Evolutionary conservation across 1,284 basidiomycete genomes (phyloP).

Genomic region (Tilletia caries): DNA sequence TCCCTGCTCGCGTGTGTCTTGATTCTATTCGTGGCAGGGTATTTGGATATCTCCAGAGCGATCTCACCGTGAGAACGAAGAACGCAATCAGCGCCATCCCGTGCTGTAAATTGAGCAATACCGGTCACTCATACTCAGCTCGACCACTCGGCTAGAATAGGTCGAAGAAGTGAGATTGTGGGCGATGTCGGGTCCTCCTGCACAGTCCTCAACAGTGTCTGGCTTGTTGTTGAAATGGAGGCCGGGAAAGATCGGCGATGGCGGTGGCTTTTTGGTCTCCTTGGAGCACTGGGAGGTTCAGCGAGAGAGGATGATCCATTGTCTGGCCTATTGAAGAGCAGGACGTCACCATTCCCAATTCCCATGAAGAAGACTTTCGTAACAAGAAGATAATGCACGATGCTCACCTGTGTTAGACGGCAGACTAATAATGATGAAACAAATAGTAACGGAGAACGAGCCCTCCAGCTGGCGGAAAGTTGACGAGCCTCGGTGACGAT

Average conservation of each 20-base stretch:
- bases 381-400: background rate
- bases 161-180: conserved; percentile 39
- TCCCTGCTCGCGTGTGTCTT: conserved; percentile 26
- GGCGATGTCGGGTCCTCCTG: conserved; percentile 33
- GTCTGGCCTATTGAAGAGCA: conserved; percentile 24
- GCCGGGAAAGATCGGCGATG: conserved; percentile 37
- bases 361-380: too few relatives aligned
- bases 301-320: conserved; percentile 35
- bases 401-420: conserved; percentile 21
- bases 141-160: conserved; percentile 26
- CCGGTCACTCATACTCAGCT: conserved; percentile 16
- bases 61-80: conserved; percentile 23
- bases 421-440: conserved; percentile 47
- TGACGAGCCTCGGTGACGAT: conserved; percentile 42
- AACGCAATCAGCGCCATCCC: background rate
- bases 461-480: conserved; percentile 36
- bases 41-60: conserved; percentile 29
- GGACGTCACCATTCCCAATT: background rate
- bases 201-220: conserved; percentile 27
- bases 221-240: conserved; percentile 36
- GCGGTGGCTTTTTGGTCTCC: conserved; percentile 31
- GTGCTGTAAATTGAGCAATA: background rate
- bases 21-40: conserved; percentile 35
- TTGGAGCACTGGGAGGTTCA: conserved; percentile 33
- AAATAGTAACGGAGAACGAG: conserved; percentile 30